A percentile compares a stretch with the other conserved stretches of the same genome.
Conservation (phyloP, 2,329 filamentous ascomycete genomes). For the Trichoderma oligosporum region DNA sequence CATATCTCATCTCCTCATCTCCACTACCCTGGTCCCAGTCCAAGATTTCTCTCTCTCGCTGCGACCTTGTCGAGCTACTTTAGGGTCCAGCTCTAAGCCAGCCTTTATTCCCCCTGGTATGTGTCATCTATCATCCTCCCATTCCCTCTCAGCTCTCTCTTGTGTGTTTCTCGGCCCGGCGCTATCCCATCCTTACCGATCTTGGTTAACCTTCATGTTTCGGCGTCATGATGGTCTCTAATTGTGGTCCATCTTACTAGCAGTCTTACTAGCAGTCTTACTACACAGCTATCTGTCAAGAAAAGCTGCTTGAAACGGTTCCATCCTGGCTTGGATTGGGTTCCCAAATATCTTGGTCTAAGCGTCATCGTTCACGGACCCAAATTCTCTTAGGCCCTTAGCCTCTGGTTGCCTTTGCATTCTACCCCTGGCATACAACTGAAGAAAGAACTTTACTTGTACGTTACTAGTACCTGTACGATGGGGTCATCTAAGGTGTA, state of each 20-base stretch:
- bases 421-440: no score
- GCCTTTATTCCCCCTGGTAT: background rate
- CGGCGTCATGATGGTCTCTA: background rate
- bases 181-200: conserved; percentile 7
- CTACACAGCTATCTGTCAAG: no score
- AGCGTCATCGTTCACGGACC: no score
- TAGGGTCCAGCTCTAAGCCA: background rate
- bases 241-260: background rate
- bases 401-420: no score
- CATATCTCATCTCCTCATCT: background rate
- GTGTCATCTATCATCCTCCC: background rate
- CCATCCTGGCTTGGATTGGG: no score
- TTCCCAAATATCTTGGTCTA: no score
- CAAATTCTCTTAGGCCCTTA: no score
- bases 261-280: no score
- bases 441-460: no score
- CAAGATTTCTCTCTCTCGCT: conserved; percentile 1
- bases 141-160: background rate
- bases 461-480: no score
- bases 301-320: no score
- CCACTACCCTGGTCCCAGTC: background rate
- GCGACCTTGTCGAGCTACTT: background rate
- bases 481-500: no score
- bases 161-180: background rate
- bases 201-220: background rate